phyloP scores from a whole-genome alignment of 176 grass and related monocot species.

The Themeda triandra region DNA sequence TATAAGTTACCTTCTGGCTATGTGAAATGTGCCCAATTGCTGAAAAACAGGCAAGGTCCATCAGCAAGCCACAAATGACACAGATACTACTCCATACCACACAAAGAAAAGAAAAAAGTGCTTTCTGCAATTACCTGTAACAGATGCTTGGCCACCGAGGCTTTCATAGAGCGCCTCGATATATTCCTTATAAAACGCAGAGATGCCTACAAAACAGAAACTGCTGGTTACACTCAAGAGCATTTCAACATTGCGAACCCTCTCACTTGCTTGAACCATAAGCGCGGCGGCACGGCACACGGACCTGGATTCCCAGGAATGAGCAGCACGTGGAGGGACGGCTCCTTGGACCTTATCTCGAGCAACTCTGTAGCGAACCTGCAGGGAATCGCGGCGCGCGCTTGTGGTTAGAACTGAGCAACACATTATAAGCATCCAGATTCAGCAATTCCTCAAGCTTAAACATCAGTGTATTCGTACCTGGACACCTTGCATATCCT shows the following conservation, averaged over 20 bases:
- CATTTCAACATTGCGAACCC: not conserved
- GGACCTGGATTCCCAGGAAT: conserved; percentile 87
- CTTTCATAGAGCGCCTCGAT: conserved; percentile 64
- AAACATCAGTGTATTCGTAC: conserved; percentile 6
- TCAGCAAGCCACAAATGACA: conserved; percentile 29
- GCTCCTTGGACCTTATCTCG: conserved; percentile 68
- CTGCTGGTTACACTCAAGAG: not conserved
- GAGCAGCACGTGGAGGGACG: conserved; percentile 54
- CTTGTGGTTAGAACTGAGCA: not conserved
- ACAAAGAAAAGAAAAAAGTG: not conserved
- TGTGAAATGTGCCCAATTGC: conserved; percentile 75
- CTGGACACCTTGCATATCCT: conserved; percentile 39
- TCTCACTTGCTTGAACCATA: not conserved
- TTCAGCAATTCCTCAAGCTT: not conserved
- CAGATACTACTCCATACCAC: not conserved
- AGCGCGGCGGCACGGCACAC: not conserved
- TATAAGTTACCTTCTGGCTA: conserved; percentile 50
- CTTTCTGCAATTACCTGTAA: conserved; percentile 45
- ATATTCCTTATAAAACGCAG: conserved; percentile 72
- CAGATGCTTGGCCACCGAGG: conserved; percentile 66
- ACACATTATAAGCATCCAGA: not conserved
- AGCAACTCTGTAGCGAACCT: conserved; percentile 71
- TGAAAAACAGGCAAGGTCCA: conserved; percentile 40
- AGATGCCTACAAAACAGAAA: conserved; percentile 48
- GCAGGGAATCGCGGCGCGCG: not conserved